Evolutionary conservation across 176 grass and related monocot genomes (phyloP).

Genomic region (Oropetium thomaeum): DNA sequence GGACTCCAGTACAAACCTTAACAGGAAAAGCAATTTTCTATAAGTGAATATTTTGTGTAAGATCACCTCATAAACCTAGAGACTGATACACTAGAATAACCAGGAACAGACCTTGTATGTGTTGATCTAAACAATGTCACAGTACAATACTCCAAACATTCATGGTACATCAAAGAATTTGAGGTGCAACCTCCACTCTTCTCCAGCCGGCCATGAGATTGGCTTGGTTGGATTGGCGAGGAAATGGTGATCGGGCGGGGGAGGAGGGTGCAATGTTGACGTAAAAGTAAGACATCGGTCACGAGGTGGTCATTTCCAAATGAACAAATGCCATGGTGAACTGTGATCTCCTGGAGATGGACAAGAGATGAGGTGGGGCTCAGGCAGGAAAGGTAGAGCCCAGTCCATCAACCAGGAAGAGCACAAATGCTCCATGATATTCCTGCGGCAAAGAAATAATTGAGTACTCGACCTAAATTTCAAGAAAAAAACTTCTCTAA

Average conservation of each 20-base stretch:
- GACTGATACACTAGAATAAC: slow-evolving; percentile 59
- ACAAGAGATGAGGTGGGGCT: slow-evolving; percentile 72
- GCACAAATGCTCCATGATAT: slow-evolving; percentile 64
- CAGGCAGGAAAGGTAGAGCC: slow-evolving; percentile 78
- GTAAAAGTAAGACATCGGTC: slow-evolving; percentile 74
- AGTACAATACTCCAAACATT: slow-evolving; percentile 69
- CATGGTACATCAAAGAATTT: slow-evolving; percentile 62
- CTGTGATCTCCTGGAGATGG: slow-evolving; percentile 75
- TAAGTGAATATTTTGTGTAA: slow-evolving; percentile 11
- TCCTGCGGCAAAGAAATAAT: slow-evolving; percentile 99
- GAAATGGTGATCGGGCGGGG: slow-evolving; percentile 50
- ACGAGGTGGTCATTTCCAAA: slow-evolving; percentile 72
- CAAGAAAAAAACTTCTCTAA: slow-evolving; percentile 70
- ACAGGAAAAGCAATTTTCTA: slow-evolving; percentile 20
- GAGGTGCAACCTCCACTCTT: slow-evolving; percentile 82
- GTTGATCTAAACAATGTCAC: slow-evolving; percentile 79
- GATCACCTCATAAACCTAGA: slow-evolving; percentile 50
- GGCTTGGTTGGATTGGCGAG: slow-evolving; percentile 69
- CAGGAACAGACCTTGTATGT: slow-evolving; percentile 93
- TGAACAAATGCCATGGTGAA: slow-evolving; percentile 65
- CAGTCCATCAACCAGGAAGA: slow-evolving; percentile 90
- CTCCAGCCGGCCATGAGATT: slow-evolving; percentile 77
- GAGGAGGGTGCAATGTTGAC: slow-evolving; percentile 65
- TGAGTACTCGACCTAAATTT: slow-evolving; percentile 77
- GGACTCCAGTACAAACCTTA: slow-evolving; percentile 3